Evolutionary conservation across 371 early-diverging fungal species (phyloP).

Genomic region (Nosema granulosis): DNA sequence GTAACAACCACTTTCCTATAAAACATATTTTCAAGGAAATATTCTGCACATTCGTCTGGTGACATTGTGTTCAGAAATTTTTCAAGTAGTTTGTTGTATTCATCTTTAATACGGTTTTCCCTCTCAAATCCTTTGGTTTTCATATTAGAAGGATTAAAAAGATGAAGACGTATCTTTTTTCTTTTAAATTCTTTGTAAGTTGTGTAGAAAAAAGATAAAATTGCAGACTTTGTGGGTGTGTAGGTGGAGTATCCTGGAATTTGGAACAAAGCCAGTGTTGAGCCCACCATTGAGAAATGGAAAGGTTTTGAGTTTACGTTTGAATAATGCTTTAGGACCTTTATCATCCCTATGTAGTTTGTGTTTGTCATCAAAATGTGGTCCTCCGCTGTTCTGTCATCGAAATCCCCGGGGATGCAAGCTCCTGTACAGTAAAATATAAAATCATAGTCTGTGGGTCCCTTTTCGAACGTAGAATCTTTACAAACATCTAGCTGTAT

Average conservation of each 20-base stretch:
- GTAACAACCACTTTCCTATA: slow-evolving; percentile 22
- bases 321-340: slow-evolving; percentile 70
- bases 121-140: slow-evolving; percentile 73
- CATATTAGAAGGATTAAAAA: slow-evolving; percentile 76
- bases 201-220: slow-evolving; percentile 70
- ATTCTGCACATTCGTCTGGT: slow-evolving; percentile 32
- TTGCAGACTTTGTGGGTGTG: slow-evolving; percentile 75
- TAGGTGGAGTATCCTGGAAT: slow-evolving; percentile 78
- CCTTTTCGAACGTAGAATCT: slow-evolving; percentile 10
- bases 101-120: slow-evolving; percentile 76
- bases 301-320: slow-evolving; percentile 70
- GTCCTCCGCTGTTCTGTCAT: slow-evolving; percentile 70
- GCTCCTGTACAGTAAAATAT: slow-evolving; percentile 76
- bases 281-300: slow-evolving; percentile 73
- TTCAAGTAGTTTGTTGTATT: slow-evolving; percentile 75
- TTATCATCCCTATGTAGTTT: slow-evolving; percentile 76
- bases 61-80: slow-evolving; percentile 44
- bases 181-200: slow-evolving; percentile 73
- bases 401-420: slow-evolving; percentile 72
- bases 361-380: slow-evolving; percentile 70
- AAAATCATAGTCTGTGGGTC: slow-evolving; percentile 67
- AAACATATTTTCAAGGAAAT: slow-evolving; percentile 40
- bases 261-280: slow-evolving; percentile 70
- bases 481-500: slow-evolving; percentile 47
- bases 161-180: slow-evolving; percentile 72